Conservation (phyloP, 768 basidiomycete species). For the Leccinum uliginosum region DNA sequence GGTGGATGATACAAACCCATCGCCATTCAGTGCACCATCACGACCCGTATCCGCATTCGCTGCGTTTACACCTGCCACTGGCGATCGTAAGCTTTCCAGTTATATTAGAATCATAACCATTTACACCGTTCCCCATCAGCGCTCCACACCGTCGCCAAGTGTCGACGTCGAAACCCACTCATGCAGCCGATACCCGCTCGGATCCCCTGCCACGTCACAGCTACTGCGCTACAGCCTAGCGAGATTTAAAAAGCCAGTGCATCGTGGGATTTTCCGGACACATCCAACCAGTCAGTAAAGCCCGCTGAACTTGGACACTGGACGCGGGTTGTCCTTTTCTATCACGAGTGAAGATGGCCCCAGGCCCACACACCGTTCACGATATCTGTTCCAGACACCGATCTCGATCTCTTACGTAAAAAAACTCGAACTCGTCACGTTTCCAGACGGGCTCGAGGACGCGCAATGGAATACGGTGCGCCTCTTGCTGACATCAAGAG, state of each 20-base stretch:
- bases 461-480: constrained; percentile 49
- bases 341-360: constrained; percentile 13
- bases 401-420: constrained; percentile 36
- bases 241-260: not conserved
- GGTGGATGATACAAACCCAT: constrained; percentile 3
- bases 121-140: too few relatives aligned
- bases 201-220: not conserved
- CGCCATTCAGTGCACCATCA: constrained; percentile 10
- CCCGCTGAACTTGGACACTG: too few relatives aligned
- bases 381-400: constrained; percentile 41
- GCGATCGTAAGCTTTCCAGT: not conserved
- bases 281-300: too few relatives aligned
- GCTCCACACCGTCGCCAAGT: not conserved
- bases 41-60: constrained; percentile 6
- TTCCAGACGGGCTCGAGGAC: constrained; percentile 56
- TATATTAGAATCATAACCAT: not conserved
- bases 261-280: not conserved
- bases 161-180: not conserved
- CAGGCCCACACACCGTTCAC: constrained; percentile 46
- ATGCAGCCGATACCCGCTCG: too few relatives aligned
- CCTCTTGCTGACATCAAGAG: constrained; percentile 48
- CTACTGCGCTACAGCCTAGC: not conserved
- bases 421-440: constrained; percentile 45
- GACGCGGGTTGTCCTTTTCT: not conserved
- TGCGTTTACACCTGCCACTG: constrained; percentile 11